These are phyloP conservation scores for Simplicillium aogashimaense DNA, from an alignment of 2,329 filamentous ascomycete genomes.

Conservation along the genomic window DNA sequence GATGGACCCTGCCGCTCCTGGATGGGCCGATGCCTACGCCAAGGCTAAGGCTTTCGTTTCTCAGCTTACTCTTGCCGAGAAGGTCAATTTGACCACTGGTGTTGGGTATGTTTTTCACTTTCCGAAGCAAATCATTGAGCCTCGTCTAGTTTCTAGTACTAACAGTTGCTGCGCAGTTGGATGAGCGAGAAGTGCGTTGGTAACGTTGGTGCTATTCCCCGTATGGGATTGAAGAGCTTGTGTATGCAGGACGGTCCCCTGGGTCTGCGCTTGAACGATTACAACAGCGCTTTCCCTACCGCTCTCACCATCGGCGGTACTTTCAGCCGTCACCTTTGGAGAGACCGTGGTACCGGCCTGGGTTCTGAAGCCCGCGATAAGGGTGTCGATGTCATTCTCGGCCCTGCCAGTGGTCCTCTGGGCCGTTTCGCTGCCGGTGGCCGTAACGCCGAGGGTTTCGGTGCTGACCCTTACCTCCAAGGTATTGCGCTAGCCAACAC, in stretches of 20 bases:
- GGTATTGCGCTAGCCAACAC: slow-evolving; percentile 64
- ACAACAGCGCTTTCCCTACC: slow-evolving; percentile 70
- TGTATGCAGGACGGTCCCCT: slow-evolving; percentile 83
- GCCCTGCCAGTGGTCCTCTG: slow-evolving; percentile 35
- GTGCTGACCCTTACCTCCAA: slow-evolving; percentile 64
- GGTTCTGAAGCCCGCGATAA: slow-evolving; percentile 60
- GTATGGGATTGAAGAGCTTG: slow-evolving; percentile 60
- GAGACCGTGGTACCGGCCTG: slow-evolving; percentile 35
- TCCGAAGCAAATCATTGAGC: too few species aligned
- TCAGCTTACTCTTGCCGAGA: slow-evolving; percentile 74
- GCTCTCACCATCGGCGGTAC: slow-evolving; percentile 76
- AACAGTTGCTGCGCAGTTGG: slow-evolving; percentile 17
- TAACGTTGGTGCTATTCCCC: slow-evolving; percentile 59
- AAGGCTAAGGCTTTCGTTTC: slow-evolving; percentile 73
- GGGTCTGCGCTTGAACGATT: slow-evolving; percentile 69
- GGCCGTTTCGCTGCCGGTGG: slow-evolving; percentile 36
- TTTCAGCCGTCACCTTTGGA: slow-evolving; percentile 64
- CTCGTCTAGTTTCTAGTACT: neutral
- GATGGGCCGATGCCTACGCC: slow-evolving; percentile 67
- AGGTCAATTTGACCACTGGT: slow-evolving; percentile 92
- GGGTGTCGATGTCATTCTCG: slow-evolving; percentile 64
- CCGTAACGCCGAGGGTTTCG: slow-evolving; percentile 57
- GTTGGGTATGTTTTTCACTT: slow-evolving; percentile 50
- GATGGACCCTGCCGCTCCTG: slow-evolving; percentile 61
- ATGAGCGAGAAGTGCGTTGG: slow-evolving; percentile 65